Base-by-base conservation (phyloP, 768 basidiomycete species). In the Multifurca ochricompacta region DNA sequence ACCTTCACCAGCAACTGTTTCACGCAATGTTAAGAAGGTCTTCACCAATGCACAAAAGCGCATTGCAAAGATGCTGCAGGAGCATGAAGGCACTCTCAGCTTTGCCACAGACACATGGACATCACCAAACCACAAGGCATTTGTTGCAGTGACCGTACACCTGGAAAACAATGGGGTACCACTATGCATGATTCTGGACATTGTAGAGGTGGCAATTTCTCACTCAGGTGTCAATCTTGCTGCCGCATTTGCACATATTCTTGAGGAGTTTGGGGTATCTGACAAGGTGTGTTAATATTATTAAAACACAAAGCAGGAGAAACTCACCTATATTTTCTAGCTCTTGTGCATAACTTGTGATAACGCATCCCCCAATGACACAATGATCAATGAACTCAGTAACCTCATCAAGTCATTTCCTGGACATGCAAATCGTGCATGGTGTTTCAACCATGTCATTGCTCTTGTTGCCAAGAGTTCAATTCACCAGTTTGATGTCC, bases 371-470 rank as follows among this genome's bases (percentile, higher is more conserved):
- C 52, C 55, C 4, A 76, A 76, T 47, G 66, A 71, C 51, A 59
- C 44, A 0, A 73, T 77, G 69, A 63, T 70, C 0, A 46, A 56
- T 0, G 39, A 61, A 21, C 66, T 76, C 5, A 39, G 21, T 2
- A 19, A 59, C 0, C 48, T 63, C 1, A 8, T 76, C 0, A 37
- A 32, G 0, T 23, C 16, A 0, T 72, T 69, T 40, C 50, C 54
- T 3, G 69, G 69, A 0, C n/a, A 25, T 0, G 54, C 51, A 0
- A 70, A 63, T 21, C 68, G 61, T 1, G 66, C 64, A 0, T 44
- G 63, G 0, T 78, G 75, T 54, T 74, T 77, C 48, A 51, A 60
- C 0, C 75, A 77, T 42, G 60, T 71, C 3, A 18, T 74, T 18
- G 73, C 70, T 36, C 59, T 77, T 0, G 61, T 71, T 1, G 71